A percentile compares a stretch with the other conserved stretches of the same genome.
phyloP scores from a whole-genome alignment of 2,329 filamentous ascomycete genomes.

The Orbilia oligospora region DNA sequence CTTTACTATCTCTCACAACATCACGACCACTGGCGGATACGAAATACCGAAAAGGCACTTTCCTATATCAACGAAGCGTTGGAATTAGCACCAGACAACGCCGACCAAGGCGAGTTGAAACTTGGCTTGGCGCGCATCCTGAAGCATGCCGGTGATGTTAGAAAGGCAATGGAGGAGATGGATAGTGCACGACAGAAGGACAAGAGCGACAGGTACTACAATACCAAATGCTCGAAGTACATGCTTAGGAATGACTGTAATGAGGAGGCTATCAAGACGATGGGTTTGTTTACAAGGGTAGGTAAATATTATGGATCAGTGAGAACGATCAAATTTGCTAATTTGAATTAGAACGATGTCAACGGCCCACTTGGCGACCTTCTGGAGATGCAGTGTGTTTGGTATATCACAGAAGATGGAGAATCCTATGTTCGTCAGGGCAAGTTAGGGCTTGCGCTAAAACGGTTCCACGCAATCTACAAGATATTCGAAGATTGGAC shows the following conservation, averaged over 20 bases:
- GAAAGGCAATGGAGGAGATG: constrained; percentile 88
- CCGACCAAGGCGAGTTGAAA: constrained; percentile 78
- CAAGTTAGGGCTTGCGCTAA: constrained; percentile 87
- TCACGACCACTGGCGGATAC: constrained; percentile 92
- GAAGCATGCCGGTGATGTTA: constrained; percentile 86
- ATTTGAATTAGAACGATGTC: constrained; percentile 73
- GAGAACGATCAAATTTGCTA: constrained; percentile 15
- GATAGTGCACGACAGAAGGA: constrained; percentile 88
- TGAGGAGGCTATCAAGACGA: constrained; percentile 85
- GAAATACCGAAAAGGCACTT: constrained; percentile 84
- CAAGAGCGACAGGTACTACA: constrained; percentile 94
- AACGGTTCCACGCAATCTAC: constrained; percentile 88
- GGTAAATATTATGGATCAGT: not conserved
- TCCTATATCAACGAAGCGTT: constrained; percentile 88
- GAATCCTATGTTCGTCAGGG: constrained; percentile 87
- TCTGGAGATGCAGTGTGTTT: constrained; percentile 98
- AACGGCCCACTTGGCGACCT: constrained; percentile 88
- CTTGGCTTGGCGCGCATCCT: constrained; percentile 96
- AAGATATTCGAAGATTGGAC: constrained; percentile 98
- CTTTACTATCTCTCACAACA: constrained; percentile 96
- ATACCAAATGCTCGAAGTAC: constrained; percentile 98
- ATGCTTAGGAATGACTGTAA: constrained; percentile 93
- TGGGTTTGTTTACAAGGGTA: constrained; percentile 93
- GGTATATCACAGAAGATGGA: constrained; percentile 96
- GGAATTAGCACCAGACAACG: constrained; percentile 81